These are phyloP conservation scores for Eucalyptus brandiana DNA, from an alignment of 345 rosid species.

Conservation along the genomic window DNA sequence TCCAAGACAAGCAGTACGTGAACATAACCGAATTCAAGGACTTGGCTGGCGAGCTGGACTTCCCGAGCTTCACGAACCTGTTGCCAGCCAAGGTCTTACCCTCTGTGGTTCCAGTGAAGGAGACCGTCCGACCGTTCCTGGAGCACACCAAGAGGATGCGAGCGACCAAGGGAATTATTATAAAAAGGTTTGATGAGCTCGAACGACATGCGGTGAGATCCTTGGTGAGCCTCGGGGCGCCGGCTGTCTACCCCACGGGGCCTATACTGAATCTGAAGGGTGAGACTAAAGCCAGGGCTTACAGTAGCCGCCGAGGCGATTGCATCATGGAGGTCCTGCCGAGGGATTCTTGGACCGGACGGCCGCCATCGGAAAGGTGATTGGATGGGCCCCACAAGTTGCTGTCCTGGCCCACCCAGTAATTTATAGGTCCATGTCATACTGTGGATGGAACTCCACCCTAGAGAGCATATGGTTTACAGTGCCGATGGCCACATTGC, in stretches of 20 bases:
- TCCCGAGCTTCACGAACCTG: slow-evolving; percentile 18
- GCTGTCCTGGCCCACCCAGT: not conserved
- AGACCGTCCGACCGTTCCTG: accelerated
- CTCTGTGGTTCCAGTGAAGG: not conserved
- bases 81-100: slow-evolving; percentile 29
- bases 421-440: slow-evolving; percentile 41
- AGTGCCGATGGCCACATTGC: slow-evolving; percentile 34
- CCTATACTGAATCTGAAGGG: slow-evolving; percentile 25
- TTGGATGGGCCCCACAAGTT: slow-evolving; percentile 38
- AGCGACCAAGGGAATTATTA: slow-evolving; percentile 26
- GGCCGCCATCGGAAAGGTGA: slow-evolving; percentile 2
- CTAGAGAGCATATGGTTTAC: slow-evolving; percentile 44
- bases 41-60: slow-evolving; percentile 7
- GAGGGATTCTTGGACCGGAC: slow-evolving; percentile 28
- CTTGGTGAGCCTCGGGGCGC: not conserved
- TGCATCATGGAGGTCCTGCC: slow-evolving; percentile 5
- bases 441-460: slow-evolving; percentile 49
- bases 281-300: not conserved
- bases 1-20: not conserved
- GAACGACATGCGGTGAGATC: slow-evolving; percentile 16
- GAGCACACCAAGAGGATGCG: not conserved
- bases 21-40: slow-evolving; percentile 8
- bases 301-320: not conserved
- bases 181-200: slow-evolving; percentile 30
- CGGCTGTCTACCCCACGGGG: slow-evolving; percentile 31